Percentiles rank a stretch among this genome's conserved stretches.
Conservation (phyloP, 345 rosid species). For the Abelmoschus esculentus region DNA sequence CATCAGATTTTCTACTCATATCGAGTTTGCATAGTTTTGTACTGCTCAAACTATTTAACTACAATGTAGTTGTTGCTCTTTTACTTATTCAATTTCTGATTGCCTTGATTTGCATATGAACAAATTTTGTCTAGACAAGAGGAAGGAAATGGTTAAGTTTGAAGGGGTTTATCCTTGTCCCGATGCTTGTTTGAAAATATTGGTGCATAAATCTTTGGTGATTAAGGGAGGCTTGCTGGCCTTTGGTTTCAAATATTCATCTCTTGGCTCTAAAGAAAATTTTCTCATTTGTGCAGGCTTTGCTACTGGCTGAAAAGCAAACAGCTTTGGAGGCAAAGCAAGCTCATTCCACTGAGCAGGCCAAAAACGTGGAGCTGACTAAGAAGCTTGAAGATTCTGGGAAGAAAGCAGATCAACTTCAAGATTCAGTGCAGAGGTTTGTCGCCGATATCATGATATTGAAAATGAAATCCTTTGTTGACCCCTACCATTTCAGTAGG, state of each 20-base stretch:
- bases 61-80: constrained; percentile 4
- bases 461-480: constrained; percentile 1
- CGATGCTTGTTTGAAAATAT: background rate
- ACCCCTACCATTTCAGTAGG: background rate
- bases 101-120: background rate
- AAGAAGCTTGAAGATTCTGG: constrained; percentile 67
- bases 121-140: background rate
- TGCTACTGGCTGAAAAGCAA: constrained; percentile 45
- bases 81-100: background rate
- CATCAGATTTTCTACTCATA: background rate
- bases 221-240: background rate
- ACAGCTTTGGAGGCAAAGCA: constrained; percentile 58
- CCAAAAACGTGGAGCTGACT: constrained; percentile 48
- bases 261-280: constrained; percentile 12
- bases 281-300: constrained; percentile 36
- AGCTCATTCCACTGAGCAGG: constrained; percentile 39
- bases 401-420: constrained; percentile 64
- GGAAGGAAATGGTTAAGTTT: background rate
- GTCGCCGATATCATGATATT: constrained; percentile 13
- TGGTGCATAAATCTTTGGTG: background rate
- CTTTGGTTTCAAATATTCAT: background rate
- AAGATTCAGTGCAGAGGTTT: constrained; percentile 80
- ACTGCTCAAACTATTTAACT: constrained; percentile 6
- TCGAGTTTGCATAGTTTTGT: background rate
- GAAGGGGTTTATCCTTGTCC: background rate